Evolutionary conservation across 2,329 filamentous ascomycete species (phyloP), one percentile per base, ranked within the genome.

Genomic region (Verticillium klebahnii): DNA sequence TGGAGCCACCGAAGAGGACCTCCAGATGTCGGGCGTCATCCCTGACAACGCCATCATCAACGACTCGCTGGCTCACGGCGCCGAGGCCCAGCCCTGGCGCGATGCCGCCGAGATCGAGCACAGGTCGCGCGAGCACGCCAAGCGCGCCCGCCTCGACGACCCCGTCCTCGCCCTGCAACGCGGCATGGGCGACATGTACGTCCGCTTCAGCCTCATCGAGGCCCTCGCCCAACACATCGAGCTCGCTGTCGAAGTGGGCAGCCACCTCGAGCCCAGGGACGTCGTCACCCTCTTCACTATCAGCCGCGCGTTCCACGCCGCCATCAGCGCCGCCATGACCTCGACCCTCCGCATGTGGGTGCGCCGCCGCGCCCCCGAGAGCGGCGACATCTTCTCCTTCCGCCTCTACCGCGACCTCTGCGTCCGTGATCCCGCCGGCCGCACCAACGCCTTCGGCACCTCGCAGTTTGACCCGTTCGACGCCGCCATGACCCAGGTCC

Each of bases 251-350:
- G 75, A 82, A 57, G 68, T 91, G 8, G 81, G 82, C 62, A 79
- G 80, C 65, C 77, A 83, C 62, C 79, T 92, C 23, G 71, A 73
- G 8, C 74, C 85, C 0, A 69, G 75, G 15, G 85, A 88, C 60
- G 77, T 93, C 7, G 71, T 92, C 63, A 81, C 77, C 55, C 79
- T 93, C 37, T 92, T 90, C 77, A 78, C 82, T 66, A 83, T 86
- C 66, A 89, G 85, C 71, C 84, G 79, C 60, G 78, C 82, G 39
- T 89, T 91, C 69, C 83, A 92, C 69, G 71, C 76, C 57, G 78
- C 86, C 32, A 72, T 91, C 68, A 83, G 89, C 70, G 76, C 77
- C 59, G 79, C 88, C 66, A 81, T 88, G 70, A 81, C 81, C 9
- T 84, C 84, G 40, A 82, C 84, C 62, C 79, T 92, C 59, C 75